Evolutionary conservation across 2,329 filamentous ascomycete species (phyloP).

Genomic region (Trichophyton simii): DNA sequence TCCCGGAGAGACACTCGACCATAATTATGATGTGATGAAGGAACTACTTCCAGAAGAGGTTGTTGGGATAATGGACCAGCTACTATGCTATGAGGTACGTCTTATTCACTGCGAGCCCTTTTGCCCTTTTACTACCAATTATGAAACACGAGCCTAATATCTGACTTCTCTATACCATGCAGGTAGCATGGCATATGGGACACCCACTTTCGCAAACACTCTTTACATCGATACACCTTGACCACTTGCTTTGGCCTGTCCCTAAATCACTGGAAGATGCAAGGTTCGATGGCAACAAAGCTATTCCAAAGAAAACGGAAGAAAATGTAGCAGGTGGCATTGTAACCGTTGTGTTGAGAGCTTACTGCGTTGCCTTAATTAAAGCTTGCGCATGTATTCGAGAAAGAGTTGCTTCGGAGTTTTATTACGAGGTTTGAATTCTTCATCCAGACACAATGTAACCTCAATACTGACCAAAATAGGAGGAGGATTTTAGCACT

Average conservation of each 20-base stretch:
- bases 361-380: conserved; percentile 74
- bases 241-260: conserved; percentile 62
- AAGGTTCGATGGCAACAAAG: conserved; percentile 37
- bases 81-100: conserved; percentile 70
- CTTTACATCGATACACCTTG: conserved; percentile 84
- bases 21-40: conserved; percentile 62
- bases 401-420: conserved; percentile 62
- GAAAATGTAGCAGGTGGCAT: conserved; percentile 27
- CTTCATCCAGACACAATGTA: background rate
- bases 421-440: conserved; percentile 67
- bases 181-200: conserved; percentile 97
- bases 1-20: conserved; percentile 61
- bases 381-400: conserved; percentile 75
- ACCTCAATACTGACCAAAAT: conserved; percentile 13
- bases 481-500: conserved; percentile 95
- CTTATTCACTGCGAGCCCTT: background rate
- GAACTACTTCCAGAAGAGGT: conserved; percentile 64
- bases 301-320: background rate
- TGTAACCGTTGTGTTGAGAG: conserved; percentile 54
- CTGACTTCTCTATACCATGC: conserved; percentile 4
- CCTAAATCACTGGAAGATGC: conserved; percentile 53
- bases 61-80: conserved; percentile 84
- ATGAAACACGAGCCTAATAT: background rate
- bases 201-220: conserved; percentile 89
- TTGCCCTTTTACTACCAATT: conserved; percentile 12